Percentiles rank a stretch among this genome's conserved stretches.
phyloP scores from a whole-genome alignment of 208 protist species.

The Sergeia podlipaevii region DNA sequence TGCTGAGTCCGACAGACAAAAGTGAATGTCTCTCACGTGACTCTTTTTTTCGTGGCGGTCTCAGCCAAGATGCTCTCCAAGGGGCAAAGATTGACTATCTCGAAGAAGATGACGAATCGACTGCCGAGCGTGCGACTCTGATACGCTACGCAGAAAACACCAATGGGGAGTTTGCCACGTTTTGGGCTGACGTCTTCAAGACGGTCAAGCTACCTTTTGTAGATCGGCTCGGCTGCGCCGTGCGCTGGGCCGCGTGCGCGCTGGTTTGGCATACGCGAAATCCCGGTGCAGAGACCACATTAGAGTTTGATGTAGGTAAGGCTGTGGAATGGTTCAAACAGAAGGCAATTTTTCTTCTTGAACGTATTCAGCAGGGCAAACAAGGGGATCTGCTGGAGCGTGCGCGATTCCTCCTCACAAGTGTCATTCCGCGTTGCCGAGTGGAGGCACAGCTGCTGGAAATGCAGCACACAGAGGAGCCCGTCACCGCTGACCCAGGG shows the following conservation, averaged over 20 bases:
- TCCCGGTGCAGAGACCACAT: slow-evolving; percentile 13
- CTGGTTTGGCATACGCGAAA: slow-evolving; percentile 43
- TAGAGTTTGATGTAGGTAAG: slow-evolving; percentile 29
- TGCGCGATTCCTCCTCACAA: slow-evolving; percentile 62
- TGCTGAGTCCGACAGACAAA: slow-evolving; percentile 19
- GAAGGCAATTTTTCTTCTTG: slow-evolving; percentile 75
- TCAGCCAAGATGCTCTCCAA: slow-evolving; percentile 10
- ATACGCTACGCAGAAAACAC: slow-evolving; percentile 11
- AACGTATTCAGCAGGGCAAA: slow-evolving; percentile 71
- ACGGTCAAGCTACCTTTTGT: slow-evolving; percentile 29
- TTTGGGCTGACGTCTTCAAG: slow-evolving; percentile 23
- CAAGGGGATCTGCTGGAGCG: slow-evolving; percentile 57
- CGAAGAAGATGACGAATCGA: slow-evolving; percentile 17
- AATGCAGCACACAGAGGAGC: slow-evolving; percentile 71
- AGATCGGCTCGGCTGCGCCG: slow-evolving; percentile 21
- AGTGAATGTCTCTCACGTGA: slow-evolving; percentile 16
- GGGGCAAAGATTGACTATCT: background rate
- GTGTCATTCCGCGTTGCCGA: slow-evolving; percentile 57
- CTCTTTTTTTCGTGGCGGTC: slow-evolving; percentile 35
- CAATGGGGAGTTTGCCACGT: background rate
- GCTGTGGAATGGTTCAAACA: slow-evolving; percentile 61
- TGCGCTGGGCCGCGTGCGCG: slow-evolving; percentile 38
- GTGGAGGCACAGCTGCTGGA: slow-evolving; percentile 49
- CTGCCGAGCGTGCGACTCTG: slow-evolving; percentile 20
- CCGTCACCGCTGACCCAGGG: slow-evolving; percentile 20